A percentile compares a stretch with the other conserved stretches of the same genome.
Conservation (phyloP, 148 eudicot species). For the Mesembryanthemum crystallinum region DNA sequence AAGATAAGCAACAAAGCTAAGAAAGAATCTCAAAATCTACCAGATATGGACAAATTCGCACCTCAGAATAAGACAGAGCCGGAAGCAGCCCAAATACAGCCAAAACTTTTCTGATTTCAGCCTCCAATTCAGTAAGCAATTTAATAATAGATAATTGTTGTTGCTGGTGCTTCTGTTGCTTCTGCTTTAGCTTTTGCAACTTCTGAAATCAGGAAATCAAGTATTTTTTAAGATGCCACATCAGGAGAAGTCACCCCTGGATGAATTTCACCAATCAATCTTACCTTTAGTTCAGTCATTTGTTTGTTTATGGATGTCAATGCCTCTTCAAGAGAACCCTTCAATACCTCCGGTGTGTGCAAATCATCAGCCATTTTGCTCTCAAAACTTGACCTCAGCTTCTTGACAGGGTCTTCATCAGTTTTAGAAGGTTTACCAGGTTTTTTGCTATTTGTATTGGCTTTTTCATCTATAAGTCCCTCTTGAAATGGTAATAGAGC, state of each 20-base stretch:
- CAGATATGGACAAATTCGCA: slow-evolving; percentile 8
- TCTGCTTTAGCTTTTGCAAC: slow-evolving; percentile 37
- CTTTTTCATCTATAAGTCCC: slow-evolving; percentile 31
- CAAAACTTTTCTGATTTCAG: slow-evolving; percentile 48
- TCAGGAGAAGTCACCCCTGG: neutral
- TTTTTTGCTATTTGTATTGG: slow-evolving; percentile 33
- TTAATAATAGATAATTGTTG: slow-evolving; percentile 39
- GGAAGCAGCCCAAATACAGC: slow-evolving; percentile 71
- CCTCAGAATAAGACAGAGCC: slow-evolving; percentile 59
- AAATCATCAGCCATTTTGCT: slow-evolving; percentile 68
- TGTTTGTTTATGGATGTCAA: slow-evolving; percentile 50
- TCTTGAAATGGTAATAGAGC: slow-evolving; percentile 40
- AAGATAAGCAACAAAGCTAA: neutral
- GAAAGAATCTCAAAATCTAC: neutral
- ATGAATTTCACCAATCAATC: slow-evolving; percentile 1
- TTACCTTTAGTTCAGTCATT: slow-evolving; percentile 60
- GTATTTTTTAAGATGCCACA: neutral
- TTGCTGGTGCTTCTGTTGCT: slow-evolving; percentile 54
- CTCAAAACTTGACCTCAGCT: slow-evolving; percentile 51
- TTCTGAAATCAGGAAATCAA: slow-evolving; percentile 48
- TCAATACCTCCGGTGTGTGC: slow-evolving; percentile 65
- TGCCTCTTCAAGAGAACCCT: slow-evolving; percentile 58
- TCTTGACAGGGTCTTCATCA: slow-evolving; percentile 50
- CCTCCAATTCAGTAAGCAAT: slow-evolving; percentile 54
- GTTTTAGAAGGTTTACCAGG: slow-evolving; percentile 31